Evolutionary conservation across 805 yeast genomes (phyloP).

Genomic region (Candida germanica): DNA sequence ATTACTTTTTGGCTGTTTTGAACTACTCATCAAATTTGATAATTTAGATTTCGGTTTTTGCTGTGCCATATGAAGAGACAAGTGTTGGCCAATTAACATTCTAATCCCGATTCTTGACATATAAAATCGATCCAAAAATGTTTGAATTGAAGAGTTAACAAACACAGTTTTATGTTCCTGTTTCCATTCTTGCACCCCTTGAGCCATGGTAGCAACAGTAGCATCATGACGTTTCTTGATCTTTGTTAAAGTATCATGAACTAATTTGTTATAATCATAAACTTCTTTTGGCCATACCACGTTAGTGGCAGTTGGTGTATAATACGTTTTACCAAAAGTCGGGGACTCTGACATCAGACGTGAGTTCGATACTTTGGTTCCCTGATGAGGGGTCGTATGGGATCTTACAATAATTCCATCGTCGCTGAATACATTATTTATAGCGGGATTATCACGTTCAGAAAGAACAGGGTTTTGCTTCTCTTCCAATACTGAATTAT

Average conservation of each 20-base stretch:
- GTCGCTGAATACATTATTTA: constrained; percentile 43
- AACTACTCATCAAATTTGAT: constrained; percentile 23
- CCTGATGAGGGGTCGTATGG: neutral
- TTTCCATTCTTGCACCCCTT: constrained; percentile 92
- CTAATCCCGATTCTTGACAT: constrained; percentile 90
- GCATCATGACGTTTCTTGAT: constrained; percentile 89
- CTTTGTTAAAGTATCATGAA: constrained; percentile 60
- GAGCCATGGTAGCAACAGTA: constrained; percentile 87
- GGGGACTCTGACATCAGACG: constrained; percentile 27
- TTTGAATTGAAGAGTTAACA: constrained; percentile 72
- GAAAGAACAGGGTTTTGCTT: constrained; percentile 25
- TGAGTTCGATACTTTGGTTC: neutral
- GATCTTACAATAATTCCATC: constrained; percentile 46
- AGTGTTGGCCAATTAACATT: constrained; percentile 93
- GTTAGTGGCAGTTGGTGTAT: constrained; percentile 52
- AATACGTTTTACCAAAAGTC: constrained; percentile 45
- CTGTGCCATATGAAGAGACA: constrained; percentile 73
- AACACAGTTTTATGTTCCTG: constrained; percentile 42
- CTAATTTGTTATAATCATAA: constrained; percentile 63
- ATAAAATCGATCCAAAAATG: constrained; percentile 80
- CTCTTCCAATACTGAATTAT: constrained; percentile 12
- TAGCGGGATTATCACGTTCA: constrained; percentile 33
- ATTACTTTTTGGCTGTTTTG: constrained; percentile 37
- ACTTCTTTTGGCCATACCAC: constrained; percentile 72
- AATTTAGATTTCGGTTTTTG: constrained; percentile 38